Evolutionary conservation across 805 yeast genomes (phyloP).

Genomic region (Yarrowia keelungensis): DNA sequence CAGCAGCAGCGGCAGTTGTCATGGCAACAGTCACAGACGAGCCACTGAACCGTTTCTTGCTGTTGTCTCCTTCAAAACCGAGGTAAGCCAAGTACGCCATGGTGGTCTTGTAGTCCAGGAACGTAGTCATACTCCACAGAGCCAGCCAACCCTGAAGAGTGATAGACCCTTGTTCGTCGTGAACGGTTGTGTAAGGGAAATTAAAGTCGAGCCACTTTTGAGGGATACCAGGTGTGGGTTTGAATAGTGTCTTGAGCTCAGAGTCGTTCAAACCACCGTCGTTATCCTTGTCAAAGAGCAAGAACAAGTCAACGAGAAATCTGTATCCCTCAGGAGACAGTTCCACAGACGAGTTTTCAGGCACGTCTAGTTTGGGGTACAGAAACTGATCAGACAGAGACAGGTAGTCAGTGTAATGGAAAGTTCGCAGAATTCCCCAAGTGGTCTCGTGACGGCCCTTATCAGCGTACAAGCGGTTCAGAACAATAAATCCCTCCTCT

Average conservation of each 20-base stretch:
- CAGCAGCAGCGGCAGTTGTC: slow-evolving; percentile 25
- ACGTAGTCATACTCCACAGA: slow-evolving; percentile 97
- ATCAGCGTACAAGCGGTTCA: slow-evolving; percentile 85
- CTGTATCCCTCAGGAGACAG: slow-evolving; percentile 90
- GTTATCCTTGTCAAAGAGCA: slow-evolving; percentile 89
- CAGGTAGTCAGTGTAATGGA: slow-evolving; percentile 89
- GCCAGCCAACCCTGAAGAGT: slow-evolving; percentile 99
- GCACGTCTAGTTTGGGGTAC: slow-evolving; percentile 80
- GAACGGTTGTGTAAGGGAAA: slow-evolving; percentile 87
- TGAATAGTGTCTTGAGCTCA: slow-evolving; percentile 73
- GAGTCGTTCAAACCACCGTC: slow-evolving; percentile 89
- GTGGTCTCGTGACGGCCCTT: slow-evolving; percentile 95
- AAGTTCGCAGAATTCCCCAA: slow-evolving; percentile 91
- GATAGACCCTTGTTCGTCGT: slow-evolving; percentile 87
- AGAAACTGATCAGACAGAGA: slow-evolving; percentile 80
- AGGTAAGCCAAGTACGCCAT: slow-evolving; percentile 87
- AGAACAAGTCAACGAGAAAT: slow-evolving; percentile 86
- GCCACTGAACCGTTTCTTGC: slow-evolving; percentile 22
- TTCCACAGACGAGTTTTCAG: slow-evolving; percentile 80
- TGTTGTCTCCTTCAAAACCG: slow-evolving; percentile 68
- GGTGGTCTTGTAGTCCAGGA: slow-evolving; percentile 80
- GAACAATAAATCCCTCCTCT: slow-evolving; percentile 72
- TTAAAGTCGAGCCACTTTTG: slow-evolving; percentile 81
- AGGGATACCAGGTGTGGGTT: slow-evolving; percentile 94
- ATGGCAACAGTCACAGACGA: slow-evolving; percentile 13